phyloP scores from a whole-genome alignment of 2,329 filamentous ascomycete species.

The Pyrenophora seminiperda region DNA sequence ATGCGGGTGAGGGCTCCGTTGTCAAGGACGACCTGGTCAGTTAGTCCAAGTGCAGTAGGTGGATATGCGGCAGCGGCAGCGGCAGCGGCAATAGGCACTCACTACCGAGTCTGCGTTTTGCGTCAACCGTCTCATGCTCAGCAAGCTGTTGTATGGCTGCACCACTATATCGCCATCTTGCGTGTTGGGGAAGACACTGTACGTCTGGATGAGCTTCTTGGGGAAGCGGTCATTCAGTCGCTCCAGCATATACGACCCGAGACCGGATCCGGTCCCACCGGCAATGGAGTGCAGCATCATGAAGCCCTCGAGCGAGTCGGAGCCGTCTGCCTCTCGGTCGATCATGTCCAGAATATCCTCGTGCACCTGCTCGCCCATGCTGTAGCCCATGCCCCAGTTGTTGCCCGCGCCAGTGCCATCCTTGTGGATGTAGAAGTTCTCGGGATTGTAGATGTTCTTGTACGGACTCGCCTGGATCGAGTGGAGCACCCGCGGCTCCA shows the following conservation, averaged over 20 bases:
- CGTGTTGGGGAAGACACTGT: slow-evolving; percentile 96
- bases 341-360: slow-evolving; percentile 99
- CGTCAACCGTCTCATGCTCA: slow-evolving; percentile 87
- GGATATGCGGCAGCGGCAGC: too few species aligned
- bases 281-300: slow-evolving; percentile 99
- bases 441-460: slow-evolving; percentile 98
- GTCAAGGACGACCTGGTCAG: slow-evolving; percentile 75
- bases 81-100: too few species aligned
- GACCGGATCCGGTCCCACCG: slow-evolving; percentile 92
- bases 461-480: slow-evolving; percentile 91
- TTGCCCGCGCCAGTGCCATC: slow-evolving; percentile 93
- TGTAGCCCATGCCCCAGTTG: slow-evolving; percentile 97
- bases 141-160: slow-evolving; percentile 95
- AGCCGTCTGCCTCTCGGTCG: slow-evolving; percentile 95
- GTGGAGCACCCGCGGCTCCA: slow-evolving; percentile 92
- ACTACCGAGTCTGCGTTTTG: slow-evolving; percentile 97
- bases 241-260: slow-evolving; percentile 93
- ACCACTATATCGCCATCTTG: slow-evolving; percentile 92
- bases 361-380: slow-evolving; percentile 86
- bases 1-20: slow-evolving; percentile 94
- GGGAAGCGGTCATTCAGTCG: slow-evolving; percentile 96
- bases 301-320: slow-evolving; percentile 96
- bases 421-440: slow-evolving; percentile 97
- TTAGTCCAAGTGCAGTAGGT: too few species aligned
- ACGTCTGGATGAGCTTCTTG: slow-evolving; percentile 98